Evolutionary conservation across 106 monocot species (phyloP).

Genomic region (Dendrobium officinale): DNA sequence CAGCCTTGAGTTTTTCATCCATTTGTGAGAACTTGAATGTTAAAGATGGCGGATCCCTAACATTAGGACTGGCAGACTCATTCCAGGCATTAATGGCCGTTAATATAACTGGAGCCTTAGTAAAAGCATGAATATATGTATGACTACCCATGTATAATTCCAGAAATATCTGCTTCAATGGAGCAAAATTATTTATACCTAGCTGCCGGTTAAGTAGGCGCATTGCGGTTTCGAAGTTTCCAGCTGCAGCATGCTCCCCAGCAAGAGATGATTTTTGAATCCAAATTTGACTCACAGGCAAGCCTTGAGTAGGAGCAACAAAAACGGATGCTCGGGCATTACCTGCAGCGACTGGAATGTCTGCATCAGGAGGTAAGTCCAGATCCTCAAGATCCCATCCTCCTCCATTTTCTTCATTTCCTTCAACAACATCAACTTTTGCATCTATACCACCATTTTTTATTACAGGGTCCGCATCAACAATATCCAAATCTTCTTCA

Average conservation of each 20-base stretch:
- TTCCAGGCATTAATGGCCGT: constrained; percentile 50
- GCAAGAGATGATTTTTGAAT: constrained; percentile 57
- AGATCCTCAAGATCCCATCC: constrained; percentile 59
- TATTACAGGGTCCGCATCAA: constrained; percentile 15
- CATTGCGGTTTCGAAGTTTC: constrained; percentile 56
- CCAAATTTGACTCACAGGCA: constrained; percentile 63
- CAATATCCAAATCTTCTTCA: constrained; percentile 33
- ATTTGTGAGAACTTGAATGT: constrained; percentile 38
- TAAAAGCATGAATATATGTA: constrained; percentile 27
- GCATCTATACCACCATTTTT: constrained; percentile 16
- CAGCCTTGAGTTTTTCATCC: constrained; percentile 51
- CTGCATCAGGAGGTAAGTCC: constrained; percentile 41
- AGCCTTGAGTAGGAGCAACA: constrained; percentile 40
- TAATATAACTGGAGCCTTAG: constrained; percentile 25
- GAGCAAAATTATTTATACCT: constrained; percentile 51
- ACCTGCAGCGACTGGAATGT: constrained; percentile 19
- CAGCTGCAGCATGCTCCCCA: constrained; percentile 59
- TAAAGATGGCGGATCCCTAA: constrained; percentile 35
- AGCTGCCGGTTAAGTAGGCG: constrained; percentile 46
- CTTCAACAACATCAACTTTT: constrained; percentile 29
- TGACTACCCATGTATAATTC: constrained; percentile 51
- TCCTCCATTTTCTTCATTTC: constrained; percentile 26
- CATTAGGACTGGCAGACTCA: constrained; percentile 36
- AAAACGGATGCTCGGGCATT: constrained; percentile 27
- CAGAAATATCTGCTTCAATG: constrained; percentile 37